Evolutionary conservation across 352 stramenopile species (phyloP).

Genomic region (Globisporangium lucens): DNA sequence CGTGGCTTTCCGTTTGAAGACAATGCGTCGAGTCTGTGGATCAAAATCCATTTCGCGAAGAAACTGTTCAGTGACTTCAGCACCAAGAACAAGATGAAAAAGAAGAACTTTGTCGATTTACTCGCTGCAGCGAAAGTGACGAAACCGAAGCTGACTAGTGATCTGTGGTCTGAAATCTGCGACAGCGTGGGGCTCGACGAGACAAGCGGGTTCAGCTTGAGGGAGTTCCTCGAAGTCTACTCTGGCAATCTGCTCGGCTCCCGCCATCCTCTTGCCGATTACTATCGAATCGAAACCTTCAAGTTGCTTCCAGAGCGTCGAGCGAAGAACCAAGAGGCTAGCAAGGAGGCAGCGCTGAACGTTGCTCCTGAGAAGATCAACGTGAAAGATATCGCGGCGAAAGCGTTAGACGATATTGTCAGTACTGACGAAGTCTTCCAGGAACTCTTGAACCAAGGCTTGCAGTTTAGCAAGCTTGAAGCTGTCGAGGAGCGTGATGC

Average conservation of each 20-base stretch:
- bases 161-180: slow-evolving; percentile 41
- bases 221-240: slow-evolving; percentile 45
- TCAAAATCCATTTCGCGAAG: slow-evolving; percentile 50
- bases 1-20: slow-evolving; percentile 31
- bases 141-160: slow-evolving; percentile 37
- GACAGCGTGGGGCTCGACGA: slow-evolving; percentile 34
- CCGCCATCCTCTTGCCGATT: slow-evolving; percentile 42
- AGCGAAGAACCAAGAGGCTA: slow-evolving; percentile 25
- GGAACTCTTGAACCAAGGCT: slow-evolving; percentile 31
- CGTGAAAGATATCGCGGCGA: slow-evolving; percentile 40
- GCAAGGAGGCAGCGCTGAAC: slow-evolving; percentile 40
- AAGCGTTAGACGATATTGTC: slow-evolving; percentile 35
- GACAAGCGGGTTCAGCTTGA: slow-evolving; percentile 27
- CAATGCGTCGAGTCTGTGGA: slow-evolving; percentile 38
- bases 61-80: slow-evolving; percentile 46
- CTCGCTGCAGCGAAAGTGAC: slow-evolving; percentile 34
- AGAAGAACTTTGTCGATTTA: slow-evolving; percentile 40
- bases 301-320: slow-evolving; percentile 42
- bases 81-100: slow-evolving; percentile 34
- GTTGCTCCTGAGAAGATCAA: slow-evolving; percentile 50
- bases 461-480: slow-evolving; percentile 52
- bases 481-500: slow-evolving; percentile 28
- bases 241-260: slow-evolving; percentile 33
- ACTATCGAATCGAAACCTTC: slow-evolving; percentile 60
- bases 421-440: slow-evolving; percentile 53